Percentiles rank a stretch among this genome's conserved stretches.
These are phyloP conservation scores for Erigeron philadelphicus DNA, from an alignment of 140 eudicot species.

Conservation along the genomic window DNA sequence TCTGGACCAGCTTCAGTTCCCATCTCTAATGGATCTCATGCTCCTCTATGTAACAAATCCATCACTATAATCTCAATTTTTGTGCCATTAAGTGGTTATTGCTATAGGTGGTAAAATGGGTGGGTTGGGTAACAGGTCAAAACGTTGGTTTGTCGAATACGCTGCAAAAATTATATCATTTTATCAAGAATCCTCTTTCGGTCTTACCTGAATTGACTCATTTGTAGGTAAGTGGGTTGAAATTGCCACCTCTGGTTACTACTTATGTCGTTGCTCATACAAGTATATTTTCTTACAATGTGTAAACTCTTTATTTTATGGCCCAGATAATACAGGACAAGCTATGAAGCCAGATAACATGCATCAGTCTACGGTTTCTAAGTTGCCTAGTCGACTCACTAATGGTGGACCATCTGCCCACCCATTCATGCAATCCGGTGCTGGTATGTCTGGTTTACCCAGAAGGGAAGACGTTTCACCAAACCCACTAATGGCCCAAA, in stretches of 20 bases:
- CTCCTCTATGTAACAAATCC: slow-evolving; percentile 46
- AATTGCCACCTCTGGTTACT: neutral
- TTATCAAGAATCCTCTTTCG: neutral
- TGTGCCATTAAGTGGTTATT: neutral
- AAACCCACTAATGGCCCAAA: slow-evolving; percentile 45
- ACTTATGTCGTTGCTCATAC: neutral
- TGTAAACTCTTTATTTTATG: slow-evolving; percentile 40
- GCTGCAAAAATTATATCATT: neutral
- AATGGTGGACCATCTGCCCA: slow-evolving; percentile 54
- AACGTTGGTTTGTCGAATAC: neutral
- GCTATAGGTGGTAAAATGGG: neutral
- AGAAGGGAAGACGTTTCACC: slow-evolving; percentile 42
- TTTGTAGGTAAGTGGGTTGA: neutral
- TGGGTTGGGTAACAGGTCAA: slow-evolving; percentile 3
- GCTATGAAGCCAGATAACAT: slow-evolving; percentile 38
- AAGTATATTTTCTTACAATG: slow-evolving; percentile 37
- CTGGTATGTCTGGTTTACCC: slow-evolving; percentile 46
- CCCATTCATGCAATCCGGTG: slow-evolving; percentile 43
- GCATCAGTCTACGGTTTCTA: slow-evolving; percentile 37
- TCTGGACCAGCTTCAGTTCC: slow-evolving; percentile 51
- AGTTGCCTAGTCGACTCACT: slow-evolving; percentile 32
- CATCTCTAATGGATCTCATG: slow-evolving; percentile 55
- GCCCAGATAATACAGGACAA: slow-evolving; percentile 42
- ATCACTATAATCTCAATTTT: slow-evolving; percentile 4
- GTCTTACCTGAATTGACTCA: neutral